Evolutionary conservation across 2,329 filamentous ascomycete species (phyloP), one percentile per base, ranked within the genome.

Genomic region (Akanthomyces uredinophilus): DNA sequence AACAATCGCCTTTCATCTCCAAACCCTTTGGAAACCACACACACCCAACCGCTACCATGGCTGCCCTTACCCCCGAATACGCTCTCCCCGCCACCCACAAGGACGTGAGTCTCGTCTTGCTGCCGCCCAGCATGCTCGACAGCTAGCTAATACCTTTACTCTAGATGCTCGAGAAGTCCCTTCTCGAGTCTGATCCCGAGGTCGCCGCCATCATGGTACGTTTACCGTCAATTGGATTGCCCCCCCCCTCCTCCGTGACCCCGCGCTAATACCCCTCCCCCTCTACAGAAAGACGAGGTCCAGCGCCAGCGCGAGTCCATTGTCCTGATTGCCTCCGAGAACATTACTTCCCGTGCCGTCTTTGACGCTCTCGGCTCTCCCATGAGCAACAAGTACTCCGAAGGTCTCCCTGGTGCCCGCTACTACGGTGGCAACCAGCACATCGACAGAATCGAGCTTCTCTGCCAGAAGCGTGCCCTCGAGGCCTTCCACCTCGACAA

Each of bases 361-460:
- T 96, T 96, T 81, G 93, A 99, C 81, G 95, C 95, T 64, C 87
- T 99, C 68, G 95, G 95, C 72, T 93, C 88, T 63, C 89, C 90
- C 77, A 96, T 95, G 90, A 92, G 91, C 79, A 96, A 99, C 87
- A 99, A 99, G 83, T 99, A 99, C 86, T 97, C 92, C 20, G 95
- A 99, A 84, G 95, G 95, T 68, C 96, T 96, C 78, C 95, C 95
- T 69, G 95, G 95, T 75, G 95, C 95, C 71, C 89, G 95, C 79
- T 99, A 99, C 86, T 99, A 99, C 74, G 95, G 95, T 74, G 95
- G 95, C 74, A 99, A 99, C 83, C 90, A 99, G 84, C 92, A 95
- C 85, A 99, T 99, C 69, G 95, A 99, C 78, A 84, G 91, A 78
- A 92, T 97, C 72, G 95, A 99, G 85, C 85, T 90, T 68, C 89